Evolutionary conservation across 2,329 filamentous ascomycete species (phyloP).

Genomic region (Colletotrichum gloeosporioides): DNA sequence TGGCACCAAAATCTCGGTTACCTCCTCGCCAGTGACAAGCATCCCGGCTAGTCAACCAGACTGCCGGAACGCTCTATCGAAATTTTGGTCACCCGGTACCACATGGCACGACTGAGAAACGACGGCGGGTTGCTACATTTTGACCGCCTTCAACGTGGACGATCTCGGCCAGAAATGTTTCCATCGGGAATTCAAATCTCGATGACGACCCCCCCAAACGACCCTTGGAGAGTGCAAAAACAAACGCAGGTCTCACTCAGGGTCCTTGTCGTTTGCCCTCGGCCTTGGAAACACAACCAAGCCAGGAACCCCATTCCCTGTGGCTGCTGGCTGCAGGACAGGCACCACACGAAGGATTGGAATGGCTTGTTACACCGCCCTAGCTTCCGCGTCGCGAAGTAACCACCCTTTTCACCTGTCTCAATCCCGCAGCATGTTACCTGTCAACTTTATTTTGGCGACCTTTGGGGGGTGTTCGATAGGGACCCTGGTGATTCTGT

Average conservation of each 20-base stretch:
- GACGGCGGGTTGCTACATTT: background rate
- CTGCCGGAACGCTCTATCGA: slow-evolving; percentile 5
- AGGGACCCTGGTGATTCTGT: background rate
- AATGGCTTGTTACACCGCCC: slow-evolving; percentile 12
- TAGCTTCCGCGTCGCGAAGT: slow-evolving; percentile 10
- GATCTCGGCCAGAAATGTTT: background rate
- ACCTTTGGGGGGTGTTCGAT: background rate
- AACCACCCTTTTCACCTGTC: background rate
- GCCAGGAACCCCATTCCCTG: background rate
- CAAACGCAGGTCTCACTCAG: slow-evolving; percentile 7
- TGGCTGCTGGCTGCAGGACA: background rate
- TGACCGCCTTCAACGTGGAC: slow-evolving; percentile 3
- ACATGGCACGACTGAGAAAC: slow-evolving; percentile 11
- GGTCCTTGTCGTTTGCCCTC: background rate
- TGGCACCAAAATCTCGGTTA: slow-evolving; percentile 8
- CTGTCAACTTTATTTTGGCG: slow-evolving; percentile 12
- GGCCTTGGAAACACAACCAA: background rate
- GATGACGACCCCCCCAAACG: slow-evolving; percentile 3
- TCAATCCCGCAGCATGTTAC: slow-evolving; percentile 7
- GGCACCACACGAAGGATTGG: background rate
- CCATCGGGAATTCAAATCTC: slow-evolving; percentile 1
- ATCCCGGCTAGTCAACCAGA: slow-evolving; percentile 20
- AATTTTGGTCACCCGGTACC: background rate
- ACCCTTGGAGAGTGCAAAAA: background rate
- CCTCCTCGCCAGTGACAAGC: background rate